A percentile compares a stretch with the other conserved stretches of the same genome.
Evolutionary conservation across 345 rosid species (phyloP).

Genomic region (Capsella bursapastoris): DNA sequence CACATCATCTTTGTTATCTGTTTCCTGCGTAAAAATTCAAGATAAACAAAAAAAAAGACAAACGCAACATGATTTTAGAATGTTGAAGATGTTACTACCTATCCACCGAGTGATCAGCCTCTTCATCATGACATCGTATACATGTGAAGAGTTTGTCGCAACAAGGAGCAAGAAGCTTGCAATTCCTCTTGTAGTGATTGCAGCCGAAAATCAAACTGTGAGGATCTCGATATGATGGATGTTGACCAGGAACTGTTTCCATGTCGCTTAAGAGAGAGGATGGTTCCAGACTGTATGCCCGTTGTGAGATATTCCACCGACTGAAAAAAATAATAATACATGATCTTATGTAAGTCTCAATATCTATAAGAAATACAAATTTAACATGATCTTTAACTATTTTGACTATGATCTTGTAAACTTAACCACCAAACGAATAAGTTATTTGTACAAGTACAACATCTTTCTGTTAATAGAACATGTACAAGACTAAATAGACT

Average conservation of each 20-base stretch:
- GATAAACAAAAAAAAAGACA: not conserved
- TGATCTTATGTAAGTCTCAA: constrained; percentile 12
- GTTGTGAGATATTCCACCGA: constrained; percentile 81
- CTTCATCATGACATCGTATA: constrained; percentile 84
- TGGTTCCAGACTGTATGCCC: constrained; percentile 40
- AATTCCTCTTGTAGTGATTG: constrained; percentile 81
- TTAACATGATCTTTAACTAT: not conserved
- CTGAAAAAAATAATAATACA: constrained; percentile 44
- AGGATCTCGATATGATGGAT: constrained; percentile 71
- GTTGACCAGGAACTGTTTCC: constrained; percentile 54
- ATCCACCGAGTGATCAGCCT: constrained; percentile 79
- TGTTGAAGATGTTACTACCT: constrained; percentile 52
- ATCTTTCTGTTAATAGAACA: not conserved
- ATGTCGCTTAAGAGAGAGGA: constrained; percentile 48
- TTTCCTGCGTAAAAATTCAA: constrained; percentile 54
- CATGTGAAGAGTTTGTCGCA: constrained; percentile 74
- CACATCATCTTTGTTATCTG: constrained; percentile 87
- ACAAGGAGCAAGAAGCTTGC: constrained; percentile 79
- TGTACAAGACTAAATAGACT: constrained; percentile 8
- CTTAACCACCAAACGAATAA: constrained; percentile 1
- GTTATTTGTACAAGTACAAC: not conserved
- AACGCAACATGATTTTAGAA: not conserved
- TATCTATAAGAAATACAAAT: not conserved
- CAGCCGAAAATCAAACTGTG: constrained; percentile 67
- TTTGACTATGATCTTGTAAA: not conserved